Percentiles rank a stretch among this genome's conserved stretches.
Conservation (phyloP, 441 rosid species). For the Syzygium malaccense region DNA sequence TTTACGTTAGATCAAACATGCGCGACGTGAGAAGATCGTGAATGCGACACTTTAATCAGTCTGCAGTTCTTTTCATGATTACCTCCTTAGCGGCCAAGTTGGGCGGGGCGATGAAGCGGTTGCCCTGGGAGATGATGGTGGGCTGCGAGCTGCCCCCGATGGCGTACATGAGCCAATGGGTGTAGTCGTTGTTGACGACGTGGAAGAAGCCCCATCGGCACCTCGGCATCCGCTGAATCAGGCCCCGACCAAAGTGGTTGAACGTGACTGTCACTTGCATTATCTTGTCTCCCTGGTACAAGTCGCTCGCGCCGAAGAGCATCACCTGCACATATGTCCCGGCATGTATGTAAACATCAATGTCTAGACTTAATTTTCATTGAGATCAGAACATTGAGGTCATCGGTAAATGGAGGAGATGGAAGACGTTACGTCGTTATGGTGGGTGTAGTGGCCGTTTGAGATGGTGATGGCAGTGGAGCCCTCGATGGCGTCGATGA, state of each 20-base stretch:
- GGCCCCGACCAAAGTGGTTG: constrained; percentile 79
- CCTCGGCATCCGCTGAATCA: constrained; percentile 89
- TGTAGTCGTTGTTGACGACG: constrained; percentile 19
- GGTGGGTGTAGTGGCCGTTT: constrained; percentile 56
- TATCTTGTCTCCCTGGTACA: constrained; percentile 26
- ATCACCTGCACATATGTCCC: constrained; percentile 36
- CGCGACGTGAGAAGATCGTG: background rate
- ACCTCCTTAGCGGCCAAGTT: background rate
- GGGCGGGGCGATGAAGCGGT: constrained; percentile 17
- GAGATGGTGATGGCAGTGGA: constrained; percentile 63
- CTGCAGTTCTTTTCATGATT: background rate
- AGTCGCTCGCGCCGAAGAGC: constrained; percentile 58
- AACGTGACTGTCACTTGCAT: constrained; percentile 87
- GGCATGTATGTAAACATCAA: background rate
- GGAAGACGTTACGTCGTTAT: constrained; percentile 31
- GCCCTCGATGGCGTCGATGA: constrained; percentile 42
- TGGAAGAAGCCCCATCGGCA: constrained; percentile 15
- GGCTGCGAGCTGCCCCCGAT: constrained; percentile 13
- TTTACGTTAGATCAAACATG: background rate
- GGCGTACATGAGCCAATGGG: constrained; percentile 20
- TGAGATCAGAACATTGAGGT: background rate
- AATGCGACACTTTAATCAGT: background rate
- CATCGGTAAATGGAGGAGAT: background rate
- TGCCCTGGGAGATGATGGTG: constrained; percentile 12
- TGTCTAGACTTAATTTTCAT: background rate